Percentiles rank a stretch among this genome's conserved stretches.
These are phyloP conservation scores for Schwanniomyces sp. DNA, from an alignment of 805 yeast species.

Conservation along the genomic window DNA sequence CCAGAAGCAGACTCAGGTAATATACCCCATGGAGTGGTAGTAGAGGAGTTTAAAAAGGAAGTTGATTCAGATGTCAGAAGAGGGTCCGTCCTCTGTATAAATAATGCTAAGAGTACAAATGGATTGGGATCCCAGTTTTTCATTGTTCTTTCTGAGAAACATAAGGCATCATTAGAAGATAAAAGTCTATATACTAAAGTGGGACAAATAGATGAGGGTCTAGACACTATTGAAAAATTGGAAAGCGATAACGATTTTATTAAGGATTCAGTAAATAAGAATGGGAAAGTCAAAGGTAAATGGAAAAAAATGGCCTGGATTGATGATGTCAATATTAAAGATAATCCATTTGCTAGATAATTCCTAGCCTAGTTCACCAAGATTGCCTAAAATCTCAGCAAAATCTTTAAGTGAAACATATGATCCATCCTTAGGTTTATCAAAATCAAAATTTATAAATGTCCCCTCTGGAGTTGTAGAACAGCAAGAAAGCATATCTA, in stretches of 20 bases:
- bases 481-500: conserved; percentile 43
- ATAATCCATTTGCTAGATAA: conserved; percentile 12
- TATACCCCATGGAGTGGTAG: not conserved
- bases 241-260: conserved; percentile 10
- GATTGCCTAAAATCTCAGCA: conserved; percentile 39
- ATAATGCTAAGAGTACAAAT: conserved; percentile 6
- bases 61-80: conserved; percentile 3
- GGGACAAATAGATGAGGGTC: conserved; percentile 18
- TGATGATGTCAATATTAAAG: conserved; percentile 9
- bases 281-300: conserved; percentile 15
- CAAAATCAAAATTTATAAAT: conserved; percentile 27
- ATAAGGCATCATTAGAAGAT: conserved; percentile 8
- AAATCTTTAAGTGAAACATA: conserved; percentile 37
- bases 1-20: conserved; percentile 8
- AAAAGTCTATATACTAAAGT: conserved; percentile 11
- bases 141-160: conserved; percentile 11
- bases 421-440: conserved; percentile 22
- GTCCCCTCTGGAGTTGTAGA: conserved; percentile 26
- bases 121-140: conserved; percentile 21
- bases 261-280: conserved; percentile 7
- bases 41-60: not conserved
- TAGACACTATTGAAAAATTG: conserved; percentile 12
- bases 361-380: conserved; percentile 35
- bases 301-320: conserved; percentile 17
- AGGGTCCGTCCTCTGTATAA: conserved; percentile 15